A percentile compares a stretch with the other conserved stretches of the same genome.
Evolutionary conservation across 805 yeast genomes (phyloP).

Genomic region (Candida maltosa): DNA sequence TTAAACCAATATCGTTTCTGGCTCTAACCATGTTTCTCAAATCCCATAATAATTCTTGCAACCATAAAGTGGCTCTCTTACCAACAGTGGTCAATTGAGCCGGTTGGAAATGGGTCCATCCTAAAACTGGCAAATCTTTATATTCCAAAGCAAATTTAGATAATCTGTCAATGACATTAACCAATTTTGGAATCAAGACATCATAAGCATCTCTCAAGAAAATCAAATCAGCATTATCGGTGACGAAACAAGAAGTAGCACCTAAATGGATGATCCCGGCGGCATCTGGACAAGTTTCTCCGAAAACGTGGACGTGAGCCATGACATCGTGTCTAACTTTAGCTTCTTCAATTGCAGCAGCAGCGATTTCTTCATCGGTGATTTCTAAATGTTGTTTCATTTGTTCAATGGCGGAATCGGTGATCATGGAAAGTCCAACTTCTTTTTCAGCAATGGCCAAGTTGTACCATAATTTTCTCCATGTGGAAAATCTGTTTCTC

Average conservation of each 20-base stretch:
- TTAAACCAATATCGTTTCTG: constrained; percentile 89
- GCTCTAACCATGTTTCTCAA: constrained; percentile 94
- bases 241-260: constrained; percentile 96
- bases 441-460: constrained; percentile 94
- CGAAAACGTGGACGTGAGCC: constrained; percentile 98
- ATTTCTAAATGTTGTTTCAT: constrained; percentile 74
- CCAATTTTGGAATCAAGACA: constrained; percentile 87
- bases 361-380: constrained; percentile 89
- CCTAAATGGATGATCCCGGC: constrained; percentile 98
- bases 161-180: constrained; percentile 90
- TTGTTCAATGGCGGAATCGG: constrained; percentile 89
- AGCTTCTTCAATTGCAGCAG: constrained; percentile 90
- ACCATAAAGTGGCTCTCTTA: constrained; percentile 96
- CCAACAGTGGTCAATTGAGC: constrained; percentile 99
- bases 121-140: constrained; percentile 94
- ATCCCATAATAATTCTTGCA: constrained; percentile 97
- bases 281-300: constrained; percentile 89
- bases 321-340: constrained; percentile 98
- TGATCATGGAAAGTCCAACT: constrained; percentile 78
- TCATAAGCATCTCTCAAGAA: constrained; percentile 96
- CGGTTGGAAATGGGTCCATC: constrained; percentile 99
- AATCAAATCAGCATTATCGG: constrained; percentile 96
- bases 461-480: constrained; percentile 97
- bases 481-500: constrained; percentile 92
- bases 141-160: constrained; percentile 83